These are phyloP conservation scores for Zopfia rhizophila DNA, from an alignment of 2,329 filamentous ascomycete species.

Conservation along the genomic window DNA sequence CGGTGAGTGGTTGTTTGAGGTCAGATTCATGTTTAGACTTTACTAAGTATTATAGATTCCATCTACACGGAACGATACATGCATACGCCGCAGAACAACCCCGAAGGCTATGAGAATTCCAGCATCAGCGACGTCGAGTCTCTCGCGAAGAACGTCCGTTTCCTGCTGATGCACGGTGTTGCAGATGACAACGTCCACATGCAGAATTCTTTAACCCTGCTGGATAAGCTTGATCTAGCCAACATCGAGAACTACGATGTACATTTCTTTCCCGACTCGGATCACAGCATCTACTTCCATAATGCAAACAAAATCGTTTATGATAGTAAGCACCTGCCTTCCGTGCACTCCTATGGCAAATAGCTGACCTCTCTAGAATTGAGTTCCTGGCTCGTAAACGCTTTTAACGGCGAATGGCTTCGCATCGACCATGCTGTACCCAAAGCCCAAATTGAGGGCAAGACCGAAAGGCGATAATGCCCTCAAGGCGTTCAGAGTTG, in stretches of 20 bases:
- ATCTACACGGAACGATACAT: slow-evolving; percentile 98
- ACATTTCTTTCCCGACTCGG: slow-evolving; percentile 94
- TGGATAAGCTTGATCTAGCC: slow-evolving; percentile 85
- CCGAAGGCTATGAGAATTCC: slow-evolving; percentile 77
- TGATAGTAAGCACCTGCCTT: slow-evolving; percentile 74
- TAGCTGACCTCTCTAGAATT: slow-evolving; percentile 65
- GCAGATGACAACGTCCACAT: slow-evolving; percentile 98
- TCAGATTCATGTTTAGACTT: slow-evolving; percentile 6
- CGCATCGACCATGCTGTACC: slow-evolving; percentile 65
- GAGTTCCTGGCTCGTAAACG: slow-evolving; percentile 92
- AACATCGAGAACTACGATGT: slow-evolving; percentile 94
- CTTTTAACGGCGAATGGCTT: slow-evolving; percentile 97
- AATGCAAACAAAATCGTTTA: slow-evolving; percentile 92
- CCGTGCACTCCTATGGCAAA: not conserved
- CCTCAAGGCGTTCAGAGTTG: not conserved
- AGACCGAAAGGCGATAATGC: not conserved
- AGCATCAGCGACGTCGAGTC: slow-evolving; percentile 79
- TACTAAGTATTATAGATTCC: slow-evolving; percentile 64
- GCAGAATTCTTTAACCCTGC: slow-evolving; percentile 87
- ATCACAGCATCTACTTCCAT: slow-evolving; percentile 95
- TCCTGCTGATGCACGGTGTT: slow-evolving; percentile 95
- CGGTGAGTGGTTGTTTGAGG: slow-evolving; percentile 52
- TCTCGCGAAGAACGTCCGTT: slow-evolving; percentile 80
- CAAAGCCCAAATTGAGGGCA: slow-evolving; percentile 39
- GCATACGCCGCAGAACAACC: slow-evolving; percentile 89